A percentile compares a stretch with the other conserved stretches of the same genome.
Evolutionary conservation across 2,329 filamentous ascomycete species (phyloP).

Genomic region (Didymella arachidicola): DNA sequence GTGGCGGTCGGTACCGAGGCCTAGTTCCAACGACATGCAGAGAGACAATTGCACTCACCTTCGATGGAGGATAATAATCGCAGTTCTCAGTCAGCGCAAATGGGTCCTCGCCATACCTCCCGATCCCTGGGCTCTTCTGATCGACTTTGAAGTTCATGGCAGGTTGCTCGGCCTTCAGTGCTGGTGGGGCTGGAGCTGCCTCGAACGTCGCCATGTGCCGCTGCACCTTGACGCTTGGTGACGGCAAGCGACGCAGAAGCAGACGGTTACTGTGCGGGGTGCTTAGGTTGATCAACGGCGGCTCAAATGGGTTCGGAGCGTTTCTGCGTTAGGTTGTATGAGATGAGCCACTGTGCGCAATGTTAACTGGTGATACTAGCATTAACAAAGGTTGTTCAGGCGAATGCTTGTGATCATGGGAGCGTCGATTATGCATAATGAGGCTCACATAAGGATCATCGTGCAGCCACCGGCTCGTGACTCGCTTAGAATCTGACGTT

Average conservation of each 20-base stretch:
- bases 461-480: constrained; percentile 15
- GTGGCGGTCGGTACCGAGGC: constrained; percentile 21
- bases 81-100: constrained; percentile 13
- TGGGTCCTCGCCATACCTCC: constrained; percentile 3
- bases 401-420: neutral
- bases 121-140: neutral
- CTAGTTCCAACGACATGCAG: constrained; percentile 28
- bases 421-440: constrained; percentile 8
- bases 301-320: neutral
- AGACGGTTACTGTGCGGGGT: neutral
- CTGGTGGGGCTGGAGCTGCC: constrained; percentile 4
- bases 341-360: neutral
- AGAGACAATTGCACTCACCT: constrained; percentile 15
- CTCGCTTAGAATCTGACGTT: constrained; percentile 26
- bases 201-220: constrained; percentile 13
- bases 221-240: constrained; percentile 8
- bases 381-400: neutral
- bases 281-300: neutral
- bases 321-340: neutral
- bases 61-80: constrained; percentile 10
- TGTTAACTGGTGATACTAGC: constrained; percentile 10
- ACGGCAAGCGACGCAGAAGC: constrained; percentile 1
- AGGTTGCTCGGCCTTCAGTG: neutral
- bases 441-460: neutral
- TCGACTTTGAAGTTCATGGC: constrained; percentile 2